phyloP scores from a whole-genome alignment of 2,329 filamentous ascomycete species.

The Penicillium italicum region DNA sequence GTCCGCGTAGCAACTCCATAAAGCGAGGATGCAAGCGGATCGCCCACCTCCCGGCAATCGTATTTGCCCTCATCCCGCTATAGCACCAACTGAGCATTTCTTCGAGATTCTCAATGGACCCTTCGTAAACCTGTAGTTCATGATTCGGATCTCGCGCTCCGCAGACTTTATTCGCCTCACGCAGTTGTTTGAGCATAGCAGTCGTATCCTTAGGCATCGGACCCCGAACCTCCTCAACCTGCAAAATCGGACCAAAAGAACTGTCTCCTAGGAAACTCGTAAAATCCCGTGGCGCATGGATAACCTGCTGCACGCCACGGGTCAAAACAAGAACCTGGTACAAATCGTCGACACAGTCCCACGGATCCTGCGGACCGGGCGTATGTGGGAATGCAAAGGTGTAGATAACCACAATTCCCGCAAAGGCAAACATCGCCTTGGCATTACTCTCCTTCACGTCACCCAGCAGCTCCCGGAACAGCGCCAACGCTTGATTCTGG shows the following conservation, averaged over 20 bases:
- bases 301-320: conserved; percentile 35
- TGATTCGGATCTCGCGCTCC: conserved; percentile 20
- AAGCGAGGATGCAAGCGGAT: conserved; percentile 35
- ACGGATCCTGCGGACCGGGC: conserved; percentile 26
- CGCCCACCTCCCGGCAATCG: conserved; percentile 37
- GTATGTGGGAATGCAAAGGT: conserved; percentile 37
- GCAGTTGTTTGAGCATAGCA: conserved; percentile 21
- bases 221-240: conserved; percentile 22
- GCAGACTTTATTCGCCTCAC: conserved; percentile 28
- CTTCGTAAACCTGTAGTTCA: conserved; percentile 23
- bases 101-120: conserved; percentile 27
- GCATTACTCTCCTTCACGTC: conserved; percentile 36
- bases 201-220: conserved; percentile 21
- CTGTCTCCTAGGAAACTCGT: conserved; percentile 24
- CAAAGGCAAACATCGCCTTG: conserved; percentile 42
- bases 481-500: conserved; percentile 33
- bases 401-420: conserved; percentile 37
- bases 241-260: conserved; percentile 29
- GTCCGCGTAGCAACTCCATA: conserved; percentile 37
- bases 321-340: conserved; percentile 34
- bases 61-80: conserved; percentile 53
- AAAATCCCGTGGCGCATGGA: conserved; percentile 24
- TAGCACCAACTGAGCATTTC: conserved; percentile 27
- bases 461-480: conserved; percentile 34
- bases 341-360: conserved; percentile 32